Percentiles rank a stretch among this genome's conserved stretches.
phyloP scores from a whole-genome alignment of 805 yeast species.

The Starmerella sp. region DNA sequence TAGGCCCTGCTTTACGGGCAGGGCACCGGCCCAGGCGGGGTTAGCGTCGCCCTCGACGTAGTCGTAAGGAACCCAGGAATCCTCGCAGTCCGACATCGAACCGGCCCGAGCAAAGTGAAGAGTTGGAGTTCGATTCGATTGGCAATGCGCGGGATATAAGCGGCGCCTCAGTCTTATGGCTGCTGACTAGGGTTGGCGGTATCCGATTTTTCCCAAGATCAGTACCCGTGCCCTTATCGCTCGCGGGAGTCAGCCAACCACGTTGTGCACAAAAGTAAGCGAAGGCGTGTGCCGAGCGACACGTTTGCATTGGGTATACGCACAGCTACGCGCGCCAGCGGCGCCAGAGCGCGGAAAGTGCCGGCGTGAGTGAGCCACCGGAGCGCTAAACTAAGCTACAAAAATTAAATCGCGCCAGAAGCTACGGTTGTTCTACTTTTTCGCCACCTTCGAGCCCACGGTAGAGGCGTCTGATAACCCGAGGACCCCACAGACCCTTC shows the following conservation, averaged over 20 bases:
- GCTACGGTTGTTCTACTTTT: too few relatives aligned
- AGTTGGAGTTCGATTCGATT: not conserved
- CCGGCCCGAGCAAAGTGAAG: not conserved
- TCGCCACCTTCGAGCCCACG: too few relatives aligned
- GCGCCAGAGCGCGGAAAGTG: too few relatives aligned
- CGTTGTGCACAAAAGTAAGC: not conserved
- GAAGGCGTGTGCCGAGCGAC: not conserved
- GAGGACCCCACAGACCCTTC: not conserved
- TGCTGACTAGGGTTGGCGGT: constrained; percentile 1
- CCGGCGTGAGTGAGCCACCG: too few relatives aligned
- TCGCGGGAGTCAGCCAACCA: not conserved
- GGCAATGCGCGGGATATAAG: not conserved
- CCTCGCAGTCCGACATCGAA: constrained; percentile 9
- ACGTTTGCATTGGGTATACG: not conserved
- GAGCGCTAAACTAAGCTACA: too few relatives aligned
- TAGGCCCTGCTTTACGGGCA: constrained; percentile 78
- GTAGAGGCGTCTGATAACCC: not conserved
- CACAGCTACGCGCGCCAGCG: too few relatives aligned
- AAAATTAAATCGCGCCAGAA: too few relatives aligned
- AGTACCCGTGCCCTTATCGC: constrained; percentile 1
- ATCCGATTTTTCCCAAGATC: constrained; percentile 4
- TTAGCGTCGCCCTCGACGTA: constrained; percentile 71
- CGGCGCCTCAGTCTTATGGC: not conserved
- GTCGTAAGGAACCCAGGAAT: constrained; percentile 34
- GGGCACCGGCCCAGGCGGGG: constrained; percentile 82